Evolutionary conservation across 768 basidiomycete species (phyloP), one percentile per base, ranked within the genome.

Genomic region (Suillus ampliporus): DNA sequence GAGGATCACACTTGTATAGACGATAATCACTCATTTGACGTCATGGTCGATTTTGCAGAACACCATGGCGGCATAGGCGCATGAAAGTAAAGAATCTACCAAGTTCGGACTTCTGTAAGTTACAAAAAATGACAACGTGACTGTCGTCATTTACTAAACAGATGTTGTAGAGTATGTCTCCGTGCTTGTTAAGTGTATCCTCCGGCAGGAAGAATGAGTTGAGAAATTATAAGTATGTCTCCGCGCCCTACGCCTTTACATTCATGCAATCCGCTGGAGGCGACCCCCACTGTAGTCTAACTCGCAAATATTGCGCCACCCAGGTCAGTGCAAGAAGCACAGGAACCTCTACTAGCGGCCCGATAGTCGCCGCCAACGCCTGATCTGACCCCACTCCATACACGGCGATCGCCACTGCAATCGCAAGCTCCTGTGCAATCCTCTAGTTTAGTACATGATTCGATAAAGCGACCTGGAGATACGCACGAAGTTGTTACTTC

Each of bases 311-410:
- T 14, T 87, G 77, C 4, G 89, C 84, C 6, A 89, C 80, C 83
- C 85, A 91, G 6, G 87, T 90, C 60, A 94, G 73, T 1, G 79
- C 78, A 17, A 94, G 82, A 50, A 94, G 75, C 2, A 93, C 90
- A 0, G 91, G 93, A 0, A 95, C 93, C 70, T 92, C 89, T 0
- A 90, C 86, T n/a, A 91, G 77, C 0, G 89, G 89, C 0, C 90
- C 90, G 23, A 91, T 88, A 0, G 92, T 93, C 0, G 92, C 91
- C 0, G 92, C 92, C 1, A 95, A 79, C 0, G 90, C 92, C 75
- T 95, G 88, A 60, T 89, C 86, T 0, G 90, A 92, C 6, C 86
- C 82, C 6, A 90, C 86, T 4, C 94, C 92, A 73, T 88, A 95
- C 0, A 89, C 85, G 0, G 90, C 88, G 46, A 93, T 89, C 3